Evolutionary conservation across 441 rosid species (phyloP), one percentile per base, ranked within the genome.

Genomic region (Manihot esculenta): DNA sequence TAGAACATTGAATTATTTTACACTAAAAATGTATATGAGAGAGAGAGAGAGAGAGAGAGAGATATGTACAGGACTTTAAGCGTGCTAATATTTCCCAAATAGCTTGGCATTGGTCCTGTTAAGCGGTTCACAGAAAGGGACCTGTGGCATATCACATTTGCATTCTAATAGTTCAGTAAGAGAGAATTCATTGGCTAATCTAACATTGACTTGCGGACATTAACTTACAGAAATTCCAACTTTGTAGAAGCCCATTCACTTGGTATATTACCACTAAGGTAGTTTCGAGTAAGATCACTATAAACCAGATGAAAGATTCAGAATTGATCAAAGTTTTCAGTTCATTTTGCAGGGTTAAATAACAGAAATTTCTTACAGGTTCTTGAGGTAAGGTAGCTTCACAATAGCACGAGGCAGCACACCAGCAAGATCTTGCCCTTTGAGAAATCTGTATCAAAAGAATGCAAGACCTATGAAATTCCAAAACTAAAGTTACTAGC

Each of bases 251-350:
- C 77, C 84, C 85, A 84, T 73, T 81, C 82, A 56, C 15, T 62
- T 23, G 85, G 87, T 69, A 84, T 79, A 47, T 68, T 59, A 49
- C 85, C 84, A 57, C 71, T 70, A 21, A 84, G 78, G 74, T 71
- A 79, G 70, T 84, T 84, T 18, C 66, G 59, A 69, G 70, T 20
- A 1, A 84, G 74, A 64, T 73, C 73, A 30, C 87, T 84, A 58
- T 41, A 51, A 17, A 60, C 33, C 54, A 64, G 57, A 71, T 62
- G 64, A 59, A 61, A 59, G 2, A n/a, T n/a, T n/a, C 11, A 47
- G 23, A 23, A 62, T 33, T n/a, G 21, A 44, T 26, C 44, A 27
- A 48, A 49, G 27, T 12, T n/a, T 51, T n/a, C 30, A 42, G 30
- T 53, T 9, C 62, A 63, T 9, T 24, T 49, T 10, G 17, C 21